These are phyloP conservation scores for Alternaria novae-zelandiae DNA, from an alignment of 2,329 filamentous ascomycete species.

Conservation along the genomic window DNA sequence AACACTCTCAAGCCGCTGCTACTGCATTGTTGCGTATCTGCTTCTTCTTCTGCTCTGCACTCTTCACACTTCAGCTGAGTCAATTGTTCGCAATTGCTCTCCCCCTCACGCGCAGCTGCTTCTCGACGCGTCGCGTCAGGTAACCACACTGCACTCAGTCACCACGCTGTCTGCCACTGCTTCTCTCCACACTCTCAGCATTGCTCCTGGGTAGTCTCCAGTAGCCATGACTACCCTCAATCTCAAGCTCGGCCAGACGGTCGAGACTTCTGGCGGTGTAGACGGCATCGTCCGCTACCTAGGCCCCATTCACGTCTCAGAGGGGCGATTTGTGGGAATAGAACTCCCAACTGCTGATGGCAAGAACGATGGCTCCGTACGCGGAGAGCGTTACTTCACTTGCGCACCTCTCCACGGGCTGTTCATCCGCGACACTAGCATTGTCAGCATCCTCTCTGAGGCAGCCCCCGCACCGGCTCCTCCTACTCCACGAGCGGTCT, in stretches of 20 bases:
- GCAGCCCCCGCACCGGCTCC: conserved; percentile 48
- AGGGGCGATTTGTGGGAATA: conserved; percentile 87
- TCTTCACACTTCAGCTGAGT: conserved; percentile 5
- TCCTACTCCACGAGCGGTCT: conserved; percentile 4
- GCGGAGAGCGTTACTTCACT: conserved; percentile 87
- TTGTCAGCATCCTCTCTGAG: conserved; percentile 60
- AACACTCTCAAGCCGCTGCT: conserved; percentile 1
- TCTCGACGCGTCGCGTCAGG: conserved; percentile 21
- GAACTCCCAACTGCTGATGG: conserved; percentile 82
- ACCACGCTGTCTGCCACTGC: conserved; percentile 1
- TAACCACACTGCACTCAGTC: neutral
- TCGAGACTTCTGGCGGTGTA: conserved; percentile 81
- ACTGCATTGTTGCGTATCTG: conserved; percentile 4
- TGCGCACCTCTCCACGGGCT: conserved; percentile 76
- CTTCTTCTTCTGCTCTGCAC: conserved; percentile 12
- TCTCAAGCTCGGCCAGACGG: conserved; percentile 67
- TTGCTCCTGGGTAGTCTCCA: conserved; percentile 4
- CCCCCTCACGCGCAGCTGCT: conserved; percentile 1
- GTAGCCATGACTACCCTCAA: conserved; percentile 36
- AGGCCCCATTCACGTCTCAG: conserved; percentile 80
- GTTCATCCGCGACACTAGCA: conserved; percentile 79
- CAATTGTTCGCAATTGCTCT: conserved; percentile 12
- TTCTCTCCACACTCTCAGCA: neutral
- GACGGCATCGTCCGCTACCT: conserved; percentile 79
- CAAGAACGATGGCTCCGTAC: conserved; percentile 93